Evolutionary conservation across 768 basidiomycete species (phyloP).

Genomic region (Pulveroboletus sp.): DNA sequence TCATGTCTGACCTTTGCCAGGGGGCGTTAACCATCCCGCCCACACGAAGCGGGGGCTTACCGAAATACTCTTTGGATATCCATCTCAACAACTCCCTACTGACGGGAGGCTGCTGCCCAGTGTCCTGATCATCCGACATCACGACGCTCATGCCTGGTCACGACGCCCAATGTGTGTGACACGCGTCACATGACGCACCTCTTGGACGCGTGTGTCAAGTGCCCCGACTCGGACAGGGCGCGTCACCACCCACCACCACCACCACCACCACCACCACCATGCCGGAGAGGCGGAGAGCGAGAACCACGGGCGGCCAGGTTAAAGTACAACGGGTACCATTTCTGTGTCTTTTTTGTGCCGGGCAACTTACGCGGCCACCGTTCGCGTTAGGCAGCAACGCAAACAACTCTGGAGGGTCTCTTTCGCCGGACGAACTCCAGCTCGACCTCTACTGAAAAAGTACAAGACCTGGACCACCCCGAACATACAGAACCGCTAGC

Average conservation of each 20-base stretch:
- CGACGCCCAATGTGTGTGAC: constrained; percentile 11
- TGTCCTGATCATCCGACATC: constrained; percentile 11
- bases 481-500: not conserved
- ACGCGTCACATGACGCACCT: constrained; percentile 26
- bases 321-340: constrained; percentile 19
- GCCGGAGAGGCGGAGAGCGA: constrained; percentile 24
- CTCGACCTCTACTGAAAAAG: not conserved
- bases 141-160: not conserved
- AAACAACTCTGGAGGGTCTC: constrained; percentile 27
- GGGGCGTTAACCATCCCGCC: not conserved
- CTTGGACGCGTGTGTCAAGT: not conserved
- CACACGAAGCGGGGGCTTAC: constrained; percentile 9
- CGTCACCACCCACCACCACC: not conserved
- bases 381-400: constrained; percentile 13
- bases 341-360: not conserved
- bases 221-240: not conserved
- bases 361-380: constrained; percentile 3
- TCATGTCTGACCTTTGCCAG: constrained; percentile 43
- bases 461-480: not conserved
- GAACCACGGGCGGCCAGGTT: constrained; percentile 6
- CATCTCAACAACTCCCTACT: constrained; percentile 25
- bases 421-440: constrained; percentile 17
- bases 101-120: constrained; percentile 10
- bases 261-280: constrained; percentile 15
- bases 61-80: constrained; percentile 37